phyloP scores from a whole-genome alignment of 805 yeast species.

The Metschnikowia kunwiensis region DNA sequence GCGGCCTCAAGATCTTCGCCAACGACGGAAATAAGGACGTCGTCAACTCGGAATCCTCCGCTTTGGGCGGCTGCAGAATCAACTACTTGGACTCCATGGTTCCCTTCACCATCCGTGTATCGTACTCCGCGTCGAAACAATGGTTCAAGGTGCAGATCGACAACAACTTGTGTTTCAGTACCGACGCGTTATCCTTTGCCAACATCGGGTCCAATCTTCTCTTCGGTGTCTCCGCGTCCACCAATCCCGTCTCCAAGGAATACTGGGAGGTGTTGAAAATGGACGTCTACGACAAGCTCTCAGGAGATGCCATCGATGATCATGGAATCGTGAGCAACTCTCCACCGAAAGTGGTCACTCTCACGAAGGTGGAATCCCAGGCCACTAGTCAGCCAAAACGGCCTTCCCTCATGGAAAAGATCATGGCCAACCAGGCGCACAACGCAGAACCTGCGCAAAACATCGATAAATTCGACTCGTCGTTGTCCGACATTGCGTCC shows the following conservation, averaged over 20 bases:
- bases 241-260: constrained; percentile 40
- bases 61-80: constrained; percentile 57
- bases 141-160: constrained; percentile 67
- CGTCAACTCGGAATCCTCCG: constrained; percentile 27
- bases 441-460: constrained; percentile 4
- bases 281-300: constrained; percentile 51
- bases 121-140: constrained; percentile 46
- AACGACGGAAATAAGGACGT: constrained; percentile 52
- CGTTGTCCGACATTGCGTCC: constrained; percentile 10
- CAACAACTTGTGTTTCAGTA: constrained; percentile 67
- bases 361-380: constrained; percentile 8
- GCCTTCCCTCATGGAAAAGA: constrained; percentile 38
- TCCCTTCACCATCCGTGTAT: constrained; percentile 65
- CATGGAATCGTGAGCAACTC: constrained; percentile 49
- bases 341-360: constrained; percentile 30
- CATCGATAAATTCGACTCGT: constrained; percentile 7
- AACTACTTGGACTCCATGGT: constrained; percentile 65
- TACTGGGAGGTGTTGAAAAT: constrained; percentile 63
- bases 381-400: constrained; percentile 22
- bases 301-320: constrained; percentile 55
- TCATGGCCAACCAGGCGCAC: constrained; percentile 24
- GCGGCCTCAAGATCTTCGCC: constrained; percentile 54
- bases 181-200: constrained; percentile 51
- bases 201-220: constrained; percentile 32
- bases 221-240: constrained; percentile 53